These are phyloP conservation scores for Begonia masoniana DNA, from an alignment of 306 rosid genomes.

Conservation along the genomic window DNA sequence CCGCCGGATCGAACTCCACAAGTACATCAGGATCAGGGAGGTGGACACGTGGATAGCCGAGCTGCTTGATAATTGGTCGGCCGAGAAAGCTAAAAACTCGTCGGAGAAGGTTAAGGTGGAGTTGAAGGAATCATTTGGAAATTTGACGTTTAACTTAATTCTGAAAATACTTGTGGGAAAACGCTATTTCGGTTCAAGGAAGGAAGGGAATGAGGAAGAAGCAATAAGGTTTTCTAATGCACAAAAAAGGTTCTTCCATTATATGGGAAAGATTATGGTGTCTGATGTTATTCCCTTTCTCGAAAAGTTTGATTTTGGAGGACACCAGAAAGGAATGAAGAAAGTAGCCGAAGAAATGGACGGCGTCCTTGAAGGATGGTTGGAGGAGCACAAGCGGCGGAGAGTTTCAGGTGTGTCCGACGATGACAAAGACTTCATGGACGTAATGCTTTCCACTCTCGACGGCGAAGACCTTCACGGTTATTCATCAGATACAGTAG, in stretches of 20 bases:
- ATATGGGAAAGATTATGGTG: neutral
- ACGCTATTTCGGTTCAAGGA: neutral
- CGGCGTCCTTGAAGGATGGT: neutral
- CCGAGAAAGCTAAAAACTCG: constrained; percentile 7
- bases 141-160: neutral
- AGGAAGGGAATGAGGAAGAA: neutral
- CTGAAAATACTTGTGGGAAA: neutral
- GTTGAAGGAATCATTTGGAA: neutral
- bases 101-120: constrained; percentile 21
- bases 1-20: constrained; percentile 20
- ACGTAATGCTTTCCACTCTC: neutral
- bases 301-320: neutral
- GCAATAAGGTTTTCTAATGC: neutral
- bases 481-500: neutral
- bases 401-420: neutral
- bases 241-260: too few species aligned
- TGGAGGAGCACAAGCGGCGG: neutral
- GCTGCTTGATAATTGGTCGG: constrained; percentile 15
- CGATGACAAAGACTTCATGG: neutral
- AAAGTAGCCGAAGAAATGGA: neutral
- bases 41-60: constrained; percentile 14
- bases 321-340: constrained; percentile 1
- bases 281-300: neutral
- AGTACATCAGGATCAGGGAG: constrained; percentile 15
- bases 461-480: neutral